Base-by-base conservation (phyloP, 78 protist genomes). In the Dictyostelium firmibasis region DNA sequence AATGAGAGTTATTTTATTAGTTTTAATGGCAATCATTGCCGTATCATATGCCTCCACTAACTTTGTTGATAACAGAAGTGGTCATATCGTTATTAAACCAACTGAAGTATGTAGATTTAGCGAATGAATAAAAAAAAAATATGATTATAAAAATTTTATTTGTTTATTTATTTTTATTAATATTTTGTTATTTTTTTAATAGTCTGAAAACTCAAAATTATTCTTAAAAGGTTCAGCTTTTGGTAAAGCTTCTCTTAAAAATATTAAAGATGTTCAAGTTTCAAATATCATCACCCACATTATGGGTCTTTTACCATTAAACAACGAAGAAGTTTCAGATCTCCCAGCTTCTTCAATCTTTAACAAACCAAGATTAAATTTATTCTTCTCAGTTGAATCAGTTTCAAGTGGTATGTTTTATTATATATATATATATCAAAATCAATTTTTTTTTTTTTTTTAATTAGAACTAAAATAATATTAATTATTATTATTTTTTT, bases 331-430 rank as follows among this genome's bases (percentile, higher is more conserved):
- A 16, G 47, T 62, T 57, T 20, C 16, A 1, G 74, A 44, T 23
- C 82, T 81, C 81, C 94, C 94, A 89, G 47, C 13, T 33, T 38
- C 72, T 41, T 81, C 94, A 81, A 41, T 89, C n/a, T 89, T 89
- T 29, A 89, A 89, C 86, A 89, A 89, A 81, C 94, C 94, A 89
- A 89, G 69, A 83, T 74, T 89, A 57, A 81, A 78, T 75, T 47
- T 89, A 16, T 67, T 81, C 44, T 64, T 89, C 36, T 70, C 74
- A 62, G 23, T 89, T 41, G 94, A 78, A 16, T 18, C 47, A 4
- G 62, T 89, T 74, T 38, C 91, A 72, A 23, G 14, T 23, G 79
- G 81, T 67, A 50, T 10, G 62, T 50, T 16, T 50, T 1, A 44
- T 3, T 57, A 18, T 29, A 50, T 33, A 10, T 18, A 60, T 60